Evolutionary conservation across 768 basidiomycete genomes (phyloP).

Genomic region (Ramaria sp.): DNA sequence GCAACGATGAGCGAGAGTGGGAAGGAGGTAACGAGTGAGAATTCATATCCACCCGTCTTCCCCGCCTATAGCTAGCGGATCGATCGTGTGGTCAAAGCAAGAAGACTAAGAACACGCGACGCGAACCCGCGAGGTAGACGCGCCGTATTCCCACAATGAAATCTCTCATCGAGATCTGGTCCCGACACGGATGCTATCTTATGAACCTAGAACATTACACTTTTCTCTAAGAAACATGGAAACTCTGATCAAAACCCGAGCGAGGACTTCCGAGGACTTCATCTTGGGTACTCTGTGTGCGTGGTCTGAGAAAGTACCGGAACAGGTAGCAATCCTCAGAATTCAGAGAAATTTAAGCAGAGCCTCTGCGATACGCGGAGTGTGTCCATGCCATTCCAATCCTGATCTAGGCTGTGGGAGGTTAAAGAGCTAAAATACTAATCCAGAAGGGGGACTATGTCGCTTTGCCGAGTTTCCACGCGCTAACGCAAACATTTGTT

Average conservation of each 20-base stretch:
- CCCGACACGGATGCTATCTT: neutral
- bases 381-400: too few species aligned
- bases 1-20: constrained; percentile 6
- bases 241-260: neutral
- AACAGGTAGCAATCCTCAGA: too few species aligned
- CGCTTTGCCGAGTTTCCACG: too few species aligned
- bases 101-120: constrained; percentile 3
- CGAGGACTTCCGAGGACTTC: neutral
- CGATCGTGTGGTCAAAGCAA: constrained; percentile 5
- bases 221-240: neutral
- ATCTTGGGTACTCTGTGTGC: too few species aligned
- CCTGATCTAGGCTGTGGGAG: too few species aligned
- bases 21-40: constrained; percentile 6
- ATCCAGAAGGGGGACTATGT: too few species aligned
- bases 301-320: too few species aligned
- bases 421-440: too few species aligned
- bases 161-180: constrained; percentile 1
- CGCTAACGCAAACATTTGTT: too few species aligned
- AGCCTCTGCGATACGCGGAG: too few species aligned
- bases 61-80: constrained; percentile 10
- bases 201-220: neutral
- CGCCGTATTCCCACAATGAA: constrained; percentile 4
- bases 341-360: too few species aligned
- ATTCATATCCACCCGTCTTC: constrained; percentile 8
- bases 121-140: constrained; percentile 4